phyloP scores from a whole-genome alignment of 2,329 filamentous ascomycete genomes.

The Cercospora canescens region DNA sequence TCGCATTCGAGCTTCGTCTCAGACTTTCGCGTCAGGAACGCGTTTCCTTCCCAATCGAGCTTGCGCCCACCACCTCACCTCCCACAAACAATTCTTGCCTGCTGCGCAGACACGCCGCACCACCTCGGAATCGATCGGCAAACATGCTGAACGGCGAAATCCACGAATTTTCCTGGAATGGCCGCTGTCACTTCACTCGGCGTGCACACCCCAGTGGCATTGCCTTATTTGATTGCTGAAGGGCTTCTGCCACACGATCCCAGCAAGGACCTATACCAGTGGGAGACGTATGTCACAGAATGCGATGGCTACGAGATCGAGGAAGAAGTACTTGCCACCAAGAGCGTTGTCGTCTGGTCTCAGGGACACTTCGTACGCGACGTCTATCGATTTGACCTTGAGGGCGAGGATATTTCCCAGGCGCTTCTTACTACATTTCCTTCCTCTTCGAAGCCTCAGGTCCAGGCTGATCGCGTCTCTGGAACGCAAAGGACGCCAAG shows the following conservation, averaged over 20 bases:
- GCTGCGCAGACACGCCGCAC: background rate
- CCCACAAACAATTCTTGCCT: background rate
- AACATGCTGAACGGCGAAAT: slow-evolving; percentile 19
- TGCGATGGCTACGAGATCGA: slow-evolving; percentile 49
- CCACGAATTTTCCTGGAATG: slow-evolving; percentile 55
- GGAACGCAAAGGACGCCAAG: slow-evolving; percentile 6
- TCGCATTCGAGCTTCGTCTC: slow-evolving; percentile 1
- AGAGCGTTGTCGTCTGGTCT: slow-evolving; percentile 82
- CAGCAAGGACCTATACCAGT: slow-evolving; percentile 66
- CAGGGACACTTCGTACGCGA: slow-evolving; percentile 81
- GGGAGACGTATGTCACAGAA: slow-evolving; percentile 63
- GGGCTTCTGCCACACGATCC: slow-evolving; percentile 71
- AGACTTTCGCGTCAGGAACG: background rate
- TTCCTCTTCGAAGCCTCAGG: slow-evolving; percentile 17
- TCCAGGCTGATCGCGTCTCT: background rate
- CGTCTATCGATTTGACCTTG: slow-evolving; percentile 80
- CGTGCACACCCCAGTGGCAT: slow-evolving; percentile 81
- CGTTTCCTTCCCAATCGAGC: slow-evolving; percentile 1
- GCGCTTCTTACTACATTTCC: slow-evolving; percentile 84
- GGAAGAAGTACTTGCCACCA: slow-evolving; percentile 79
- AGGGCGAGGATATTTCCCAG: slow-evolving; percentile 83
- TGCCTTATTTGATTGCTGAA: slow-evolving; percentile 81
- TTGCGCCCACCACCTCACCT: background rate
- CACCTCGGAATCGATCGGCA: slow-evolving; percentile 1
- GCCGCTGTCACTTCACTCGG: slow-evolving; percentile 88